Evolutionary conservation across 2,329 filamentous ascomycete species (phyloP).

Genomic region (Falciphora oryzae): DNA sequence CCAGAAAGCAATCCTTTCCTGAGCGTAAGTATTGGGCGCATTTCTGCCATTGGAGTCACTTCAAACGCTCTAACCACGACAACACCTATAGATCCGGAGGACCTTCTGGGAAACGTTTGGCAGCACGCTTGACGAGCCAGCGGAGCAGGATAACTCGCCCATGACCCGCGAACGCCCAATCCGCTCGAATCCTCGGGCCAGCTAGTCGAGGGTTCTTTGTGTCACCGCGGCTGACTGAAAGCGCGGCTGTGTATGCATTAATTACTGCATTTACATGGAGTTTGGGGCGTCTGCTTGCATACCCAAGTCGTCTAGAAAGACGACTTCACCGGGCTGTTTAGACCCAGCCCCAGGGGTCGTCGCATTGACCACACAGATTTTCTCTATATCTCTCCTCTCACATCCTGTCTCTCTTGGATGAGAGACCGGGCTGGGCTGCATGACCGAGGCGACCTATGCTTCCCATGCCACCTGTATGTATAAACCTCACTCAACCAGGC

Average conservation of each 20-base stretch:
- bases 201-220: not conserved
- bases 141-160: not conserved
- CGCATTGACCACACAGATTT: not conserved
- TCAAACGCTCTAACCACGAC: not conserved
- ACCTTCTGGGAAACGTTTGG: conserved; percentile 20
- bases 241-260: not conserved
- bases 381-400: not conserved
- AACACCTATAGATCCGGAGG: conserved; percentile 16
- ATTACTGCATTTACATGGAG: not conserved
- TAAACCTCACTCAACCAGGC: not conserved
- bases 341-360: not conserved
- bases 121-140: not conserved
- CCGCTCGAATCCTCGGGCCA: not conserved
- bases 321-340: too few relatives aligned
- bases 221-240: too few relatives aligned
- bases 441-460: too few relatives aligned
- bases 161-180: not conserved
- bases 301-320: not conserved
- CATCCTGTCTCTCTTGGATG: not conserved
- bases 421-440: not conserved
- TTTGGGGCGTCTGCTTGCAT: not conserved
- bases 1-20: conserved; percentile 41
- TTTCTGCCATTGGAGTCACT: not conserved
- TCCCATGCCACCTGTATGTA: not conserved
- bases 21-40: conserved; percentile 31